Conservation (phyloP, 1,284 basidiomycete genomes). For the Moniliophthora roreri region DNA sequence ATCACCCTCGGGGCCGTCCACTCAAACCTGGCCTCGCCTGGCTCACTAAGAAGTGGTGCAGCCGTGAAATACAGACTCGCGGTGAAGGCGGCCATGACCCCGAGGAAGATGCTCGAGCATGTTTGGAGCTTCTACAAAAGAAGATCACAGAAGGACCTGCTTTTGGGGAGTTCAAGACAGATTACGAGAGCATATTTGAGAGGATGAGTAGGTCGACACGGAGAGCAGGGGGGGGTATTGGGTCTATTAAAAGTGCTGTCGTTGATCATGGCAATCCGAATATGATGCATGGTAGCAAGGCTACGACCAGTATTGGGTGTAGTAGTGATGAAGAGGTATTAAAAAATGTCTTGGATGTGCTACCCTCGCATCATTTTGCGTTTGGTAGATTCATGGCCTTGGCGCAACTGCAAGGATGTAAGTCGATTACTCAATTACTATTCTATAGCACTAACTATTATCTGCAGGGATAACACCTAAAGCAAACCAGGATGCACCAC, state of each 20-base stretch:
- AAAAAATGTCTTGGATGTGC: conserved; percentile 57
- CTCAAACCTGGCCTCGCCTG: conserved; percentile 91
- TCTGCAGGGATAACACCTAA: conserved; percentile 61
- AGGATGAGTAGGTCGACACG: conserved; percentile 60
- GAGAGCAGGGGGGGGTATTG: conserved; percentile 39
- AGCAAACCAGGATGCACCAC: conserved; percentile 34
- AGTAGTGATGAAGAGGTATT: conserved; percentile 75
- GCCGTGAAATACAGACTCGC: conserved; percentile 78
- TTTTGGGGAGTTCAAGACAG: conserved; percentile 84
- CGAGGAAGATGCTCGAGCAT: conserved; percentile 88
- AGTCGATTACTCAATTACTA: conserved; percentile 32
- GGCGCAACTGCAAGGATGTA: conserved; percentile 77
- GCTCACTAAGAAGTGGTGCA: conserved; percentile 90
- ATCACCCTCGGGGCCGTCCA: conserved; percentile 87
- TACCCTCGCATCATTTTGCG: conserved; percentile 73
- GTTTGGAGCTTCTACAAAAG: conserved; percentile 77
- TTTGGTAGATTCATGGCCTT: conserved; percentile 83
- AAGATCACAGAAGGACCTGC: conserved; percentile 80
- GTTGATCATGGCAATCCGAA: conserved; percentile 84
- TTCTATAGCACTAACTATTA: conserved; percentile 3
- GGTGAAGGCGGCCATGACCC: conserved; percentile 86
- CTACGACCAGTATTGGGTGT: conserved; percentile 73
- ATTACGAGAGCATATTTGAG: conserved; percentile 86
- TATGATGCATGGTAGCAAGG: conserved; percentile 81
- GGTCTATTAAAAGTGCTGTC: conserved; percentile 60